Conservation (phyloP, 2,329 filamentous ascomycete genomes). For the Trichoderma sp. region DNA sequence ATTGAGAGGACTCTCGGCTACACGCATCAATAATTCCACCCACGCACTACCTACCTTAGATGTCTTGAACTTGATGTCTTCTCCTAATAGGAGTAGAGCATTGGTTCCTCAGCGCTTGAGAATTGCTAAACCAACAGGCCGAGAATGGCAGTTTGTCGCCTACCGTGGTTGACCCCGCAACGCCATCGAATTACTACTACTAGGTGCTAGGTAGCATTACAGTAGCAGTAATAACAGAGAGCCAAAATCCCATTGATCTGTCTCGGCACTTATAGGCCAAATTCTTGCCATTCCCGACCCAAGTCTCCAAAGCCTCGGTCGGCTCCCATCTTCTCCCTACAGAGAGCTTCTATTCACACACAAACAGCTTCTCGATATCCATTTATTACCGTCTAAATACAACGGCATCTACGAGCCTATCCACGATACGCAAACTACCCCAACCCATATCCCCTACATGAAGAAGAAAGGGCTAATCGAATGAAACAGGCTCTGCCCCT, state of each 20-base stretch:
- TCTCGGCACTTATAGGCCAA: not conserved
- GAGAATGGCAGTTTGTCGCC: too few species aligned
- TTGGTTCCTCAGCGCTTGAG: too few species aligned
- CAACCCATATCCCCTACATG: not conserved
- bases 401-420: constrained; percentile 98
- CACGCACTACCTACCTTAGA: too few species aligned
- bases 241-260: not conserved
- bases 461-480: not conserved
- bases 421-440: constrained; percentile 62
- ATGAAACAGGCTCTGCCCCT: constrained; percentile 68
- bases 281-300: not conserved
- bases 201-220: too few species aligned
- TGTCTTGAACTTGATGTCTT: too few species aligned
- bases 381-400: constrained; percentile 47
- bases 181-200: not conserved
- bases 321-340: not conserved
- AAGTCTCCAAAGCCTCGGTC: not conserved
- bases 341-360: too few species aligned
- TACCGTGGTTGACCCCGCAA: not conserved
- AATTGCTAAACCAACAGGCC: too few species aligned
- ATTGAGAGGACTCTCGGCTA: too few species aligned
- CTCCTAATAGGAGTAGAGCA: too few species aligned
- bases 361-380: too few species aligned
- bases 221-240: not conserved
- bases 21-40: too few species aligned